Percentiles rank a stretch among this genome's conserved stretches.
Evolutionary conservation across 805 yeast genomes (phyloP).

Genomic region (Maudiozyma turicensis): DNA sequence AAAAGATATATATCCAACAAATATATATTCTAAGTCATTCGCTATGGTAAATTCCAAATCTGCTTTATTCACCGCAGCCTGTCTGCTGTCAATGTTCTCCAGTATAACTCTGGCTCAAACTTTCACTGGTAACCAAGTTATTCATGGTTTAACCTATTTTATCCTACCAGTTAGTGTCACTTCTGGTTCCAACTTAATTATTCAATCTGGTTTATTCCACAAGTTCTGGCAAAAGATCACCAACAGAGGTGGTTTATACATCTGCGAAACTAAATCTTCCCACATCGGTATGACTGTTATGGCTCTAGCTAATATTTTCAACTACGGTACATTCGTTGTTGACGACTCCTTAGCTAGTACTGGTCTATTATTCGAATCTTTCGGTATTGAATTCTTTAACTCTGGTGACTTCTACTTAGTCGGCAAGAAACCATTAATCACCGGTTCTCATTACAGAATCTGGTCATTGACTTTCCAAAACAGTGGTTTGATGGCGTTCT

Average conservation of each 20-base stretch:
- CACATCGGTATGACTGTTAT: conserved; percentile 1
- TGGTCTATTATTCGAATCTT: background rate
- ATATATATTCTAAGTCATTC: background rate
- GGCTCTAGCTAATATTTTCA: background rate
- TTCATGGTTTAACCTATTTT: conserved; percentile 1
- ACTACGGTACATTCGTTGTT: conserved; percentile 3
- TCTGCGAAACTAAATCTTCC: background rate
- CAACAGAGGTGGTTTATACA: conserved; percentile 1
- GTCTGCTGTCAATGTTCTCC: background rate
- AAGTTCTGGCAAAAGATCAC: background rate
- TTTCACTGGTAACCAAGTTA: conserved; percentile 1
- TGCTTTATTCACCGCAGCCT: conserved; percentile 1
- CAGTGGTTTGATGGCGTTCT: conserved; percentile 1
- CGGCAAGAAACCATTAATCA: background rate
- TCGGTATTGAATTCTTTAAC: conserved; percentile 2
- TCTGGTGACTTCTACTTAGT: conserved; percentile 1
- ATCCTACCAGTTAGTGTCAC: background rate
- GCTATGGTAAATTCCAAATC: background rate
- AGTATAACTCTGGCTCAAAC: background rate
- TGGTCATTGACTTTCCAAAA: background rate
- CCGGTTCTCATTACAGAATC: conserved; percentile 1
- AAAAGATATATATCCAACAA: background rate
- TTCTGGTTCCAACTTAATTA: background rate
- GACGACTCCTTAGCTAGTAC: conserved; percentile 2
- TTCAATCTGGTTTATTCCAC: conserved; percentile 2